These are phyloP conservation scores for Aegilops umbellulata DNA, from an alignment of 176 grass and related monocot species.

Conservation along the genomic window DNA sequence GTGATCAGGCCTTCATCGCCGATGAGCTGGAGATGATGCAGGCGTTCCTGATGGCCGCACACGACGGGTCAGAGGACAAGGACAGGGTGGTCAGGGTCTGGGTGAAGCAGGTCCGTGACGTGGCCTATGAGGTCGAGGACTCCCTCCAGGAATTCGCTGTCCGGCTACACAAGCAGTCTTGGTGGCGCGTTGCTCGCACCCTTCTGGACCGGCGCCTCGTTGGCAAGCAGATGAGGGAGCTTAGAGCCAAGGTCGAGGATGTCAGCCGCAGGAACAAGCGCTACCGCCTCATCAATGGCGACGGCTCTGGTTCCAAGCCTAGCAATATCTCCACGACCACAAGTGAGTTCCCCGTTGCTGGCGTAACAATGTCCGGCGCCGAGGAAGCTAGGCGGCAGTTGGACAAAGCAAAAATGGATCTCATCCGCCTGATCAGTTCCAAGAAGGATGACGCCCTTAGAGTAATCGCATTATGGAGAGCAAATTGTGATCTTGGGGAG, in stretches of 20 bases:
- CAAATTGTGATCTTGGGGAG: neutral
- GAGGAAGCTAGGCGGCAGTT: neutral
- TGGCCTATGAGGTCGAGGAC: constrained; percentile 11
- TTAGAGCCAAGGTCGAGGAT: constrained; percentile 12
- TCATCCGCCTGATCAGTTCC: neutral
- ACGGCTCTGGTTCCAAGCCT: neutral
- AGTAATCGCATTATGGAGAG: constrained; percentile 25
- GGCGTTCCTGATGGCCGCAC: constrained; percentile 10
- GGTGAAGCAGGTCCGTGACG: constrained; percentile 3
- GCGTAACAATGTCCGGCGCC: neutral
- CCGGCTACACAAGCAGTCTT: neutral
- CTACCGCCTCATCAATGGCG: neutral
- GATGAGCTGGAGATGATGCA: constrained; percentile 23
- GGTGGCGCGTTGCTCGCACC: neutral
- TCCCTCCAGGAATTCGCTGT: constrained; percentile 4
- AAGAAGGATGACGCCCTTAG: neutral
- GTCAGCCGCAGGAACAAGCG: constrained; percentile 12
- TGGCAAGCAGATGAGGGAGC: constrained; percentile 16
- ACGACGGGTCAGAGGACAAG: neutral
- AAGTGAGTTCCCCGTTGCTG: neutral
- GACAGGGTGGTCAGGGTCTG: constrained; percentile 3
- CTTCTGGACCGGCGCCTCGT: neutral
- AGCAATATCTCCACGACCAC: rapidly evolving
- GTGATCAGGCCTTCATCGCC: neutral
- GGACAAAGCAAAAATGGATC: neutral